Percentiles rank a stretch among this genome's conserved stretches.
phyloP scores from a whole-genome alignment of 305 asterid genomes.

The Solanum aculeatissimum region DNA sequence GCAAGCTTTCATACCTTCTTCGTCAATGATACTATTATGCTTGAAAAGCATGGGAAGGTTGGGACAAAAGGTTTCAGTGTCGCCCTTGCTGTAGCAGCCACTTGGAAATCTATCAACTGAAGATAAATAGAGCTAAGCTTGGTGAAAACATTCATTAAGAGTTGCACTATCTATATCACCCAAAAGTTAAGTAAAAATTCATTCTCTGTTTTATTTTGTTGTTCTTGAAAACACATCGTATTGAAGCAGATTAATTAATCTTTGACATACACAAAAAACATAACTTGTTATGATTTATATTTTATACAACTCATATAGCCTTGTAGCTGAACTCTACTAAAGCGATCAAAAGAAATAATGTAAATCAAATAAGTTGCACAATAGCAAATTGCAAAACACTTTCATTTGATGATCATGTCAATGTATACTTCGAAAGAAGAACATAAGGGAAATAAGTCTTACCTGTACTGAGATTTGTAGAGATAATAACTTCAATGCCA shows the following conservation, averaged over 20 bases:
- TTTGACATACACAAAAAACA: not conserved
- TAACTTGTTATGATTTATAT: not conserved
- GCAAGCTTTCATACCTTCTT: constrained; percentile 37
- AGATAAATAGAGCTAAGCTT: constrained; percentile 9
- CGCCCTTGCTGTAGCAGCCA: constrained; percentile 48
- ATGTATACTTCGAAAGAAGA: not conserved
- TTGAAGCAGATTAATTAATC: not conserved
- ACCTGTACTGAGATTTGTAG: constrained; percentile 48
- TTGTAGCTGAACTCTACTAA: not conserved
- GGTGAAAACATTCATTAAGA: not conserved
- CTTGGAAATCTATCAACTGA: constrained; percentile 71
- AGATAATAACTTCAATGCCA: constrained; percentile 30
- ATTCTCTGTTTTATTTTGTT: not conserved
- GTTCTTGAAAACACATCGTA: not conserved
- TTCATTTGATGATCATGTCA: not conserved
- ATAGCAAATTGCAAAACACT: not conserved
- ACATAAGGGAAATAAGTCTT: not conserved
- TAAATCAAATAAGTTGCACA: not conserved
- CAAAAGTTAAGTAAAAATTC: not conserved
- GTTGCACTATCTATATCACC: not conserved
- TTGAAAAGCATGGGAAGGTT: constrained; percentile 67
- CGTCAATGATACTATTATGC: constrained; percentile 48
- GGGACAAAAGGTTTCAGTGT: constrained; percentile 56
- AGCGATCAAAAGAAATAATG: not conserved
- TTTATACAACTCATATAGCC: not conserved